Percentiles rank a stretch among this genome's conserved stretches.
Conservation (phyloP, 2,329 filamentous ascomycete genomes). For the Aspergillus udagawae region DNA sequence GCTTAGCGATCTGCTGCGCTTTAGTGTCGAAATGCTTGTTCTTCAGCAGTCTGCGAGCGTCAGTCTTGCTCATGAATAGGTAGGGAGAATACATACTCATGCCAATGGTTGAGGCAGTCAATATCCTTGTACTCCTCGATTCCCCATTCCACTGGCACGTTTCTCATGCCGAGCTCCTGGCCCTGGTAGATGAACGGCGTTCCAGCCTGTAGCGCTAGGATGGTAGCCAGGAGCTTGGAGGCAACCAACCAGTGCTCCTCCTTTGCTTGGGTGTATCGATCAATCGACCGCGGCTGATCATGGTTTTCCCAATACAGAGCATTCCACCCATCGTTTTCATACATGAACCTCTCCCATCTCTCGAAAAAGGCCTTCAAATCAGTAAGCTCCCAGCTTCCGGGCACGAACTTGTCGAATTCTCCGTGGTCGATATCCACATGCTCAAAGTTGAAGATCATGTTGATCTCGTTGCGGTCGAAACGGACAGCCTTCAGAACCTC, state of each 20-base stretch:
- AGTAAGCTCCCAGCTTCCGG: slow-evolving; percentile 43
- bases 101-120: slow-evolving; percentile 56
- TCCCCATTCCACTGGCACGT: slow-evolving; percentile 57
- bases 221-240: slow-evolving; percentile 58
- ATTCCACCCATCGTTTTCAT: slow-evolving; percentile 60
- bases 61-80: background rate
- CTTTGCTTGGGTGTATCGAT: slow-evolving; percentile 51
- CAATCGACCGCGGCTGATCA: slow-evolving; percentile 59
- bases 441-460: slow-evolving; percentile 73
- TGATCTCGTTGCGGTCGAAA: slow-evolving; percentile 56
- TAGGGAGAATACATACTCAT: slow-evolving; percentile 29
- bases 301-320: slow-evolving; percentile 64
- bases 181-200: slow-evolving; percentile 68
- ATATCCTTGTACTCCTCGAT: slow-evolving; percentile 68
- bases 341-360: slow-evolving; percentile 59
- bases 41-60: slow-evolving; percentile 26
- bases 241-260: slow-evolving; percentile 48
- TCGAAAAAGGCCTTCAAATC: slow-evolving; percentile 52
- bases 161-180: slow-evolving; percentile 65
- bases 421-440: slow-evolving; percentile 59
- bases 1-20: slow-evolving; percentile 25
- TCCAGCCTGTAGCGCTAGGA: slow-evolving; percentile 55
- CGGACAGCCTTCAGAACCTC: slow-evolving; percentile 54
- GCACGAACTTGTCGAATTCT: slow-evolving; percentile 46
- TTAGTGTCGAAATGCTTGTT: slow-evolving; percentile 22